Percentiles rank a stretch among this genome's conserved stretches.
phyloP scores from a whole-genome alignment of 805 yeast species.

The Metschnikowia anglica region DNA sequence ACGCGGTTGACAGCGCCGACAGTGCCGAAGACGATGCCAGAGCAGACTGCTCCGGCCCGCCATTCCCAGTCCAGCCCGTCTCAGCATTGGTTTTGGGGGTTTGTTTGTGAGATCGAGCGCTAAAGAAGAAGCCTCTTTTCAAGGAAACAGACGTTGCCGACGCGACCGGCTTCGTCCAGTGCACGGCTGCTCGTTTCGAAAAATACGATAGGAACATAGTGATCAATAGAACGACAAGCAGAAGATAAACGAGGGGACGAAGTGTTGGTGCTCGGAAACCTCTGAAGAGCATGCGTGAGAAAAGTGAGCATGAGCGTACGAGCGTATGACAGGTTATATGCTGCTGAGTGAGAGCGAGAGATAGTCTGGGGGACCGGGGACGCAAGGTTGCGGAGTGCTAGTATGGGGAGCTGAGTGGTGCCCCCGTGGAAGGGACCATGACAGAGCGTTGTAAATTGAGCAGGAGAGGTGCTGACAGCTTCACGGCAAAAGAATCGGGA shows the following conservation, averaged over 20 bases:
- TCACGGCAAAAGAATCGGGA: no score
- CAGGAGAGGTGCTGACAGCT: no score
- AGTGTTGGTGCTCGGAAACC: no score
- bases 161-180: neutral
- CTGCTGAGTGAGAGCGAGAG: no score
- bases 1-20: constrained; percentile 17
- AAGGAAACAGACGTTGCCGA: neutral
- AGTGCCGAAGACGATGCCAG: constrained; percentile 1
- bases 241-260: neutral
- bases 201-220: neutral
- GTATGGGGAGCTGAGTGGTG: no score
- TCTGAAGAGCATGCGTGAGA: no score
- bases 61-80: constrained; percentile 17
- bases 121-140: neutral
- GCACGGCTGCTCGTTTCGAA: neutral
- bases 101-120: neutral
- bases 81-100: constrained; percentile 17
- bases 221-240: neutral
- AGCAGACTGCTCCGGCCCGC: constrained; percentile 19
- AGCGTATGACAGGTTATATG: no score
- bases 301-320: no score
- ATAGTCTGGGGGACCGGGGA: no score
- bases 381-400: no score
- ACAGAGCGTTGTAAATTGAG: no score
- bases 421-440: no score